Evolutionary conservation across 805 yeast genomes (phyloP).

Genomic region (Sungouiella thailandica): DNA sequence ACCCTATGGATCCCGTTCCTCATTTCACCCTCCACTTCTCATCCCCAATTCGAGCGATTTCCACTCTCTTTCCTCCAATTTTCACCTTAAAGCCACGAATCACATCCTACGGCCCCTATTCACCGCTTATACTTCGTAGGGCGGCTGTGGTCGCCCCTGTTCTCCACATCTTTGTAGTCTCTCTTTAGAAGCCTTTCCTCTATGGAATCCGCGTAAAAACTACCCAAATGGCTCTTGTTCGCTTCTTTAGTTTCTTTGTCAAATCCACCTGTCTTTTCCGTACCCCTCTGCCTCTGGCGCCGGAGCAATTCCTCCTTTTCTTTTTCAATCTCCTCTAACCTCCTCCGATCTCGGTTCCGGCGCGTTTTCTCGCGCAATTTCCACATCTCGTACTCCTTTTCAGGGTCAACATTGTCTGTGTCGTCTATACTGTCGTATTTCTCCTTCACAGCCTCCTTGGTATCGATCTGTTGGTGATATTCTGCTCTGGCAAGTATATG

Average conservation of each 20-base stretch:
- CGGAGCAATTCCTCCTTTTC: constrained; percentile 28
- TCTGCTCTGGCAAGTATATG: constrained; percentile 12
- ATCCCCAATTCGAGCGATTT: too few relatives aligned
- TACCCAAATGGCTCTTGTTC: constrained; percentile 9
- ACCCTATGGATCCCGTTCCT: too few relatives aligned
- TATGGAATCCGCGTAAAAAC: constrained; percentile 17
- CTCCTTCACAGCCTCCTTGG: constrained; percentile 7
- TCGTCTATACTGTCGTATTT: constrained; percentile 45
- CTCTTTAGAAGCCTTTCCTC: constrained; percentile 25
- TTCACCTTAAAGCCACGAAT: too few relatives aligned
- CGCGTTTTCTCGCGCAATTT: constrained; percentile 34
- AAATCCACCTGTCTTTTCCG: constrained; percentile 1
- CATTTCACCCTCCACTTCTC: too few relatives aligned
- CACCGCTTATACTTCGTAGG: constrained; percentile 20
- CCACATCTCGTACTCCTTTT: constrained; percentile 39
- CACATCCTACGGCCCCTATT: too few relatives aligned
- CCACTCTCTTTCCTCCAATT: too few relatives aligned
- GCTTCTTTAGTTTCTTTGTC: constrained; percentile 10
- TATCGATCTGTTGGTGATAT: constrained; percentile 6
- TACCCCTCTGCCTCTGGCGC: constrained; percentile 10
- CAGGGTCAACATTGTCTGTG: constrained; percentile 55
- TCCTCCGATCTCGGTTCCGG: constrained; percentile 32
- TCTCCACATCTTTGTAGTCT: constrained; percentile 21
- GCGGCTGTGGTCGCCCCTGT: constrained; percentile 26
- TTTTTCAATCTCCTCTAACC: constrained; percentile 23